A percentile compares a stretch with the other conserved stretches of the same genome.
These are phyloP conservation scores for Nakazawaea anatomiae DNA, from an alignment of 805 yeast genomes.

Conservation along the genomic window DNA sequence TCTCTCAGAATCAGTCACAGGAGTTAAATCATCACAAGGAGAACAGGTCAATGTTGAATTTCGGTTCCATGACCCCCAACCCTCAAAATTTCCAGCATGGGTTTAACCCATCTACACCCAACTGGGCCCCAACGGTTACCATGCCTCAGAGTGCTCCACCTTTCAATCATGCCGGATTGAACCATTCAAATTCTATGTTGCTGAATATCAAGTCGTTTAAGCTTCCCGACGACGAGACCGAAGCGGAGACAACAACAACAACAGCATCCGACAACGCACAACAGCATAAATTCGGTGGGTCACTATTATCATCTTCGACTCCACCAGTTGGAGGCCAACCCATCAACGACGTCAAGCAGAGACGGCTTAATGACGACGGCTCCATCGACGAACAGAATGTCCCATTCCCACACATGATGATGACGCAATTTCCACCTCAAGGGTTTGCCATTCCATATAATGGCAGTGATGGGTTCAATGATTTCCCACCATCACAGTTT, in stretches of 20 bases:
- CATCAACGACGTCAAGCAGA: background rate
- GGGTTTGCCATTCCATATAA: background rate
- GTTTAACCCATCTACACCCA: slow-evolving; percentile 9
- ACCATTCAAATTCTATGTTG: slow-evolving; percentile 1
- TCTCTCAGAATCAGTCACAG: background rate
- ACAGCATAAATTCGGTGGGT: slow-evolving; percentile 7
- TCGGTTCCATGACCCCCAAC: slow-evolving; percentile 9
- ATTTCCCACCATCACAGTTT: background rate
- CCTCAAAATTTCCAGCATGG: background rate
- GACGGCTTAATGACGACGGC: background rate
- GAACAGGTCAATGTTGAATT: slow-evolving; percentile 4
- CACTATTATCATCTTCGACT: background rate
- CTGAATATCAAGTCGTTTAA: slow-evolving; percentile 6
- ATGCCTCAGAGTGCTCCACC: slow-evolving; percentile 11
- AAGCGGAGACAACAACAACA: background rate
- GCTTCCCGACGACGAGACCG: slow-evolving; percentile 5
- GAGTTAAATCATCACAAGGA: background rate
- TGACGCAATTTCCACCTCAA: background rate
- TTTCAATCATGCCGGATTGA: background rate
- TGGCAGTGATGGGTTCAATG: background rate
- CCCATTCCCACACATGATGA: background rate
- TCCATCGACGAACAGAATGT: background rate
- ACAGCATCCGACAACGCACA: background rate
- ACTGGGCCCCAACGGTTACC: slow-evolving; percentile 4
- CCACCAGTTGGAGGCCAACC: background rate